Evolutionary conservation across 306 rosid species (phyloP).

Genomic region (Vigna trinervia): DNA sequence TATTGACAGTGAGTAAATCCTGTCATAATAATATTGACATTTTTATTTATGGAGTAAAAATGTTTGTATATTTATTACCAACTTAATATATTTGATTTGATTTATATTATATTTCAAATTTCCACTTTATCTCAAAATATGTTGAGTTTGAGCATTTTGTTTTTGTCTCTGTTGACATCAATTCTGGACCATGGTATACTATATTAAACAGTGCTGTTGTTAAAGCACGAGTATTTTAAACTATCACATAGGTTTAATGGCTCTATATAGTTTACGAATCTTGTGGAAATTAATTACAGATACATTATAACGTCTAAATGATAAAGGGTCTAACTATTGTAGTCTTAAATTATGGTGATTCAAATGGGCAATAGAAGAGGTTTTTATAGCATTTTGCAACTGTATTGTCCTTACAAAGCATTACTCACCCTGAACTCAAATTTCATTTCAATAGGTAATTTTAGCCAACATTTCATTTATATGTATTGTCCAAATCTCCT

Average conservation of each 20-base stretch:
- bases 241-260: conserved; percentile 14
- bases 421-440: conserved; percentile 14
- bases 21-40: conserved; percentile 32
- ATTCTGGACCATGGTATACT: conserved; percentile 26
- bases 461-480: conserved; percentile 7
- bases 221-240: conserved; percentile 2
- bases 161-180: conserved; percentile 12
- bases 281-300: background rate
- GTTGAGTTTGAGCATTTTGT: conserved; percentile 16
- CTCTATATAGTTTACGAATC: conserved; percentile 9
- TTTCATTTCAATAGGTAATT: conserved; percentile 16
- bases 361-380: conserved; percentile 8
- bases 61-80: conserved; percentile 19
- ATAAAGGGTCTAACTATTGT: conserved; percentile 3
- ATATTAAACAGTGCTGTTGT: conserved; percentile 5
- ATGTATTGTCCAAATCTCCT: conserved; percentile 25
- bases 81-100: conserved; percentile 25
- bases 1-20: conserved; percentile 3
- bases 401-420: conserved; percentile 20
- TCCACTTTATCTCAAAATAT: background rate
- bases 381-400: conserved; percentile 13
- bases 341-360: conserved; percentile 12
- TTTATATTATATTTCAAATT: conserved; percentile 5
- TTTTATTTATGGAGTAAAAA: conserved; percentile 19
- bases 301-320: conserved; percentile 21